These are phyloP conservation scores for Candida vaughaniae DNA, from an alignment of 805 yeast genomes.

Conservation along the genomic window DNA sequence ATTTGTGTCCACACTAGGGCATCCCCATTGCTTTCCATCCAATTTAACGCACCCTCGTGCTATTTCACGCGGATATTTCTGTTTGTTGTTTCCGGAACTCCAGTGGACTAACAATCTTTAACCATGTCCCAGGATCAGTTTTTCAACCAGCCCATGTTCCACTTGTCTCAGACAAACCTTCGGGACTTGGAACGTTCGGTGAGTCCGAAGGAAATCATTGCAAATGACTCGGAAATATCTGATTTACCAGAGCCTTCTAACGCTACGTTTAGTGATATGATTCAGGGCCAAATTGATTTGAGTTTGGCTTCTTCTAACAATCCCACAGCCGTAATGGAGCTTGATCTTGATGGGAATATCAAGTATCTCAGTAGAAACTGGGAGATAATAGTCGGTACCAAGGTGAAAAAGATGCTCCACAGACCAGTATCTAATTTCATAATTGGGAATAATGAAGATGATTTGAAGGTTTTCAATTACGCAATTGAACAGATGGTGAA, in stretches of 20 bases:
- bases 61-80: too few relatives aligned
- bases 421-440: slow-evolving; percentile 64
- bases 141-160: slow-evolving; percentile 17
- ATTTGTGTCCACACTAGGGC: too few relatives aligned
- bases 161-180: slow-evolving; percentile 17
- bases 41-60: too few relatives aligned
- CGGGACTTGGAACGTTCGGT: slow-evolving; percentile 30
- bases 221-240: not conserved
- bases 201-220: slow-evolving; percentile 30
- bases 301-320: slow-evolving; percentile 64
- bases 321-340: slow-evolving; percentile 78
- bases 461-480: slow-evolving; percentile 62
- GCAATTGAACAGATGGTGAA: slow-evolving; percentile 69
- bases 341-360: slow-evolving; percentile 78
- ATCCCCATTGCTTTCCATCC: too few relatives aligned
- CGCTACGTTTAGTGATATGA: slow-evolving; percentile 12
- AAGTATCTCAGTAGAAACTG: slow-evolving; percentile 73
- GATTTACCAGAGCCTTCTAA: not conserved
- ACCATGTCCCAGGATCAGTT: slow-evolving; percentile 12
- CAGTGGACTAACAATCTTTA: too few relatives aligned
- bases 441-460: slow-evolving; percentile 58
- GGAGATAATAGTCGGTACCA: slow-evolving; percentile 75
- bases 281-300: slow-evolving; percentile 52
- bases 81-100: too few relatives aligned
- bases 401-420: slow-evolving; percentile 49